Conservation (phyloP, 2,329 filamentous ascomycete genomes). For the Calonectria leucothoes region DNA sequence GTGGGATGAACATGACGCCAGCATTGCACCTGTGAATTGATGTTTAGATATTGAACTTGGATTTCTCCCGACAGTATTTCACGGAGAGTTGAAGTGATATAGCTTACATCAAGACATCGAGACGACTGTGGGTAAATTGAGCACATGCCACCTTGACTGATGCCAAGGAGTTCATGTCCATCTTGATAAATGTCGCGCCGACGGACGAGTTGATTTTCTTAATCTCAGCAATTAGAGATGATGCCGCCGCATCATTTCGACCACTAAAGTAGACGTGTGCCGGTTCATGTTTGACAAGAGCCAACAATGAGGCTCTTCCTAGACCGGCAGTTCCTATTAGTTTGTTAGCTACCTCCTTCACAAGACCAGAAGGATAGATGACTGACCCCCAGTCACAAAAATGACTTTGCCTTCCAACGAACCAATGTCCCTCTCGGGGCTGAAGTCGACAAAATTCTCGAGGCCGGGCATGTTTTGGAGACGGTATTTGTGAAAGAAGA, state of each 20-base stretch:
- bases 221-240: not conserved
- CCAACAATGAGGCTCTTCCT: not conserved
- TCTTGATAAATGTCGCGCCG: not conserved
- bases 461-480: not conserved
- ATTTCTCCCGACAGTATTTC: not conserved
- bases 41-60: not conserved
- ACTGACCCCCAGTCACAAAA: not conserved
- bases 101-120: not conserved
- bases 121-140: not conserved
- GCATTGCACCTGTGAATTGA: not conserved
- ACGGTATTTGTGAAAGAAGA: not conserved
- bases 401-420: not conserved
- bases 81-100: not conserved
- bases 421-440: not conserved
- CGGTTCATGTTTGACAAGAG: not conserved
- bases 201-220: not conserved
- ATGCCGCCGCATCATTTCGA: not conserved
- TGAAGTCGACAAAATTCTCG: not conserved
- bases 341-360: not conserved
- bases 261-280: not conserved
- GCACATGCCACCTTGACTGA: not conserved
- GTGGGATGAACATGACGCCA: not conserved
- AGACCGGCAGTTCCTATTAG: not conserved
- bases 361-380: not conserved
- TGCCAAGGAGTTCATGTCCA: not conserved